These are phyloP conservation scores for Echria macrotheca DNA, from an alignment of 495 filamentous ascomycete genomes.

Conservation along the genomic window DNA sequence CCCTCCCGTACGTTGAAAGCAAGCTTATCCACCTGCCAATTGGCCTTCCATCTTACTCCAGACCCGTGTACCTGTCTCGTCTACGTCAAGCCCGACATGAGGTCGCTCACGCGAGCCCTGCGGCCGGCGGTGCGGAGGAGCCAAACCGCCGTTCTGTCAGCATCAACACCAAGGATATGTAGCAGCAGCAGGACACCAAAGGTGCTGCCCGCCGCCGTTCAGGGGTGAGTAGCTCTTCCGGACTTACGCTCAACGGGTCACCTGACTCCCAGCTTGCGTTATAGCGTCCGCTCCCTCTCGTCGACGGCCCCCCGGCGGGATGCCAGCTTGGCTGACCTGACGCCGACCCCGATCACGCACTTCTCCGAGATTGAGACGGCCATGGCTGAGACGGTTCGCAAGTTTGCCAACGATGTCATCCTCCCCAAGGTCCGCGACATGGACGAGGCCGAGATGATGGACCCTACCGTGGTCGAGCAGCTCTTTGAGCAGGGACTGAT, in stretches of 20 bases:
- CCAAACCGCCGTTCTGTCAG: conserved; percentile 28
- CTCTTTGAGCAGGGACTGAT: conserved; percentile 97
- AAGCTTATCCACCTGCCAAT: no score
- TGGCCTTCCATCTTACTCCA: no score
- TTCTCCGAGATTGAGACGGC: conserved; percentile 83
- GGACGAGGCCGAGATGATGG: conserved; percentile 97
- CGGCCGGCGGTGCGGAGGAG: conserved; percentile 60
- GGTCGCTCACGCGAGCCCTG: conserved; percentile 61
- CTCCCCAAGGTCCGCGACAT: conserved; percentile 92
- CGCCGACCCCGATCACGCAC: conserved; percentile 89
- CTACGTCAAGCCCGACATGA: conserved; percentile 44
- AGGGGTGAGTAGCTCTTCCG: conserved; percentile 29
- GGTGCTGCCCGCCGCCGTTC: conserved; percentile 13
- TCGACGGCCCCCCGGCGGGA: conserved; percentile 56
- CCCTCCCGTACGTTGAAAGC: no score
- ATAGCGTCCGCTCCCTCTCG: conserved; percentile 63
- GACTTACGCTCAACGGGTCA: no score
- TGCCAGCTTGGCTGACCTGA: conserved; percentile 60
- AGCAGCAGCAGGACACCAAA: conserved; percentile 10
- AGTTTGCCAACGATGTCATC: conserved; percentile 84
- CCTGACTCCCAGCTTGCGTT: no score
- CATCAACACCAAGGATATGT: conserved; percentile 25
- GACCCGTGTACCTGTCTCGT: no score
- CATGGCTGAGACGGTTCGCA: conserved; percentile 84
- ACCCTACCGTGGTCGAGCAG: conserved; percentile 77